phyloP scores from a whole-genome alignment of 768 basidiomycete genomes.

The Gymnopilus junonius region DNA sequence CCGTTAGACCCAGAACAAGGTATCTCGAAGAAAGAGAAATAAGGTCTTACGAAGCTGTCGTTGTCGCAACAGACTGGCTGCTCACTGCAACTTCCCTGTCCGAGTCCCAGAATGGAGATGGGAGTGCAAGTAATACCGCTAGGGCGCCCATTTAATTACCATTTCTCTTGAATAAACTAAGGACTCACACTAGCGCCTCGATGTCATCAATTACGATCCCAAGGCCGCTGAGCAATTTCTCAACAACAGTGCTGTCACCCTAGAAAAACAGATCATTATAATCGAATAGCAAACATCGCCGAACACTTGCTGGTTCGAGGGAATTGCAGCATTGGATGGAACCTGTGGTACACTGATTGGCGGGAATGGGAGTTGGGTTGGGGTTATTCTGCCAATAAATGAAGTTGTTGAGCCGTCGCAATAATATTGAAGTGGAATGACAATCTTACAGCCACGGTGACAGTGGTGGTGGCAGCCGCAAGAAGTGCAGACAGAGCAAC shows the following conservation, averaged over 20 bases:
- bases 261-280: not conserved
- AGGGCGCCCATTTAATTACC: not conserved
- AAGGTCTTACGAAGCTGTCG: slow-evolving; percentile 26
- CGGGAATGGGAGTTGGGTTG: slow-evolving; percentile 17
- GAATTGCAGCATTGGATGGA: slow-evolving; percentile 27
- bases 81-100: slow-evolving; percentile 22
- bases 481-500: slow-evolving; percentile 19
- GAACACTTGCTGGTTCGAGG: slow-evolving; percentile 8
- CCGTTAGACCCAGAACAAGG: not conserved
- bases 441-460: slow-evolving; percentile 16
- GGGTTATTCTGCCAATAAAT: not conserved
- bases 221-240: slow-evolving; percentile 12
- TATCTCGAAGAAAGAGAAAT: not conserved
- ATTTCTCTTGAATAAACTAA: not conserved
- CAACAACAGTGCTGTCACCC: slow-evolving; percentile 17
- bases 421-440: not conserved
- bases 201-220: slow-evolving; percentile 20
- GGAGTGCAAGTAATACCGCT: slow-evolving; percentile 25
- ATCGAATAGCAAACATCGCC: not conserved
- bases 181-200: slow-evolving; percentile 20
- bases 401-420: not conserved
- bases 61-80: slow-evolving; percentile 34
- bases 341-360: slow-evolving; percentile 24
- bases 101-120: slow-evolving; percentile 20
- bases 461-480: slow-evolving; percentile 26